phyloP scores from a whole-genome alignment of 2,329 filamentous ascomycete genomes.

The Calycina marina region DNA sequence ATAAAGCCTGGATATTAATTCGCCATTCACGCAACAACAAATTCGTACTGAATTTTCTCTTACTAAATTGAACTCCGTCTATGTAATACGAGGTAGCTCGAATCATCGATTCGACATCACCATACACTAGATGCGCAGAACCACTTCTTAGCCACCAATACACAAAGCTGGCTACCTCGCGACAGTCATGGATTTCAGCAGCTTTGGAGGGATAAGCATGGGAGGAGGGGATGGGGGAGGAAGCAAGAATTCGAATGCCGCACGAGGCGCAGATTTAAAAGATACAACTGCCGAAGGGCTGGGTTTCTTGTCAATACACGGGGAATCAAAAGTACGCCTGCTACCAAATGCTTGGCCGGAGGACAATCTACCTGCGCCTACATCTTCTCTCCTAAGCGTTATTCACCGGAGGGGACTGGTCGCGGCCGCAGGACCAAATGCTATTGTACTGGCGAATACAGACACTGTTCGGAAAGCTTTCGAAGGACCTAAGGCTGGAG shows the following conservation, averaged over 20 bases:
- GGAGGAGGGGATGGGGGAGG: neutral
- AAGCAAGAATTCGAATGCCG: too few relatives aligned
- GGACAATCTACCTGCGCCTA: slow-evolving; percentile 50
- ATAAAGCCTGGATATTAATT: too few relatives aligned
- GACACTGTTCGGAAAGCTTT: slow-evolving; percentile 67
- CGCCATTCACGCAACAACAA: too few relatives aligned
- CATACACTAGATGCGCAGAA: slow-evolving; percentile 15
- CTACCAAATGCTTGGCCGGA: slow-evolving; percentile 65
- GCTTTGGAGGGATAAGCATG: slow-evolving; percentile 30
- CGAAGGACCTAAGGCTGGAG: slow-evolving; percentile 41
- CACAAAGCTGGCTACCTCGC: slow-evolving; percentile 24
- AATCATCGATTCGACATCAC: neutral
- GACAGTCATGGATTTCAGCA: slow-evolving; percentile 45
- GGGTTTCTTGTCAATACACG: slow-evolving; percentile 66
- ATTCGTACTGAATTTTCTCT: too few relatives aligned
- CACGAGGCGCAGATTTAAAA: slow-evolving; percentile 52
- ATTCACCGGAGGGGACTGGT: slow-evolving; percentile 68
- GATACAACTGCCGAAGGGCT: slow-evolving; percentile 74
- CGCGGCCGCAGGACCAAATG: slow-evolving; percentile 75
- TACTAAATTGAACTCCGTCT: too few relatives aligned
- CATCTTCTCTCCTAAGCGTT: slow-evolving; percentile 71
- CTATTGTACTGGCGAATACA: slow-evolving; percentile 61
- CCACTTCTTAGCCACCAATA: slow-evolving; percentile 21
- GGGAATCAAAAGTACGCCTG: slow-evolving; percentile 68
- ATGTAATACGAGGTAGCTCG: neutral